Conservation (phyloP, 1,284 basidiomycete genomes). For the Hemileia vastatrix region DNA sequence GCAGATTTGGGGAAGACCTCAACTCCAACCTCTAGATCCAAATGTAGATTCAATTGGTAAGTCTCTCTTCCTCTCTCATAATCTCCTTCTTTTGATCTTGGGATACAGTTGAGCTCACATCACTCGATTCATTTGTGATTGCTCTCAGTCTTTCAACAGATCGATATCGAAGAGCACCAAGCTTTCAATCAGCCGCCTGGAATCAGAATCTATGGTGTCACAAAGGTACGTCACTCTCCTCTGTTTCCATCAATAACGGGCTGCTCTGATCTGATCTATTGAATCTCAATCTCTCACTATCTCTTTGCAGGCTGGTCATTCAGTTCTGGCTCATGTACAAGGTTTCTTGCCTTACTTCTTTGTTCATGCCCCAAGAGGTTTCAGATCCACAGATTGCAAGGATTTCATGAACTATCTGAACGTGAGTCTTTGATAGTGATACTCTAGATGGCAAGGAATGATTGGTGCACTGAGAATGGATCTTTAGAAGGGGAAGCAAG, state of each 20-base stretch:
- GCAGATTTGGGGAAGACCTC: too few relatives aligned
- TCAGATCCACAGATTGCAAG: constrained; percentile 33
- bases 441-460: neutral
- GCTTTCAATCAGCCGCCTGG: constrained; percentile 31
- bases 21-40: too few relatives aligned
- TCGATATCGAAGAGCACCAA: constrained; percentile 41
- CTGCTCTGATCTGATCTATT: neutral
- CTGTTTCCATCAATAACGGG: neutral
- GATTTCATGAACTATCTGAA: constrained; percentile 41
- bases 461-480: neutral
- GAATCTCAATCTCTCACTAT: neutral
- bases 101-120: too few relatives aligned
- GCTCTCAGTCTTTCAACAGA: constrained; percentile 43
- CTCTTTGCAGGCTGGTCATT: constrained; percentile 29
- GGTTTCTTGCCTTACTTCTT: constrained; percentile 43
- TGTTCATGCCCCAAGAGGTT: constrained; percentile 39
- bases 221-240: constrained; percentile 14
- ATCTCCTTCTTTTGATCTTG: too few relatives aligned
- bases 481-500: neutral
- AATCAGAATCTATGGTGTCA: constrained; percentile 43
- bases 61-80: too few relatives aligned
- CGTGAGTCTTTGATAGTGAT: constrained; percentile 17
- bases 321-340: constrained; percentile 41
- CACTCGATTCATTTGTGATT: too few relatives aligned
- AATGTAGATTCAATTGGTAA: too few relatives aligned